A percentile compares a stretch with the other conserved stretches of the same genome.
phyloP scores from a whole-genome alignment of 345 rosid species.

The Zanthoxylum bungeanum region DNA sequence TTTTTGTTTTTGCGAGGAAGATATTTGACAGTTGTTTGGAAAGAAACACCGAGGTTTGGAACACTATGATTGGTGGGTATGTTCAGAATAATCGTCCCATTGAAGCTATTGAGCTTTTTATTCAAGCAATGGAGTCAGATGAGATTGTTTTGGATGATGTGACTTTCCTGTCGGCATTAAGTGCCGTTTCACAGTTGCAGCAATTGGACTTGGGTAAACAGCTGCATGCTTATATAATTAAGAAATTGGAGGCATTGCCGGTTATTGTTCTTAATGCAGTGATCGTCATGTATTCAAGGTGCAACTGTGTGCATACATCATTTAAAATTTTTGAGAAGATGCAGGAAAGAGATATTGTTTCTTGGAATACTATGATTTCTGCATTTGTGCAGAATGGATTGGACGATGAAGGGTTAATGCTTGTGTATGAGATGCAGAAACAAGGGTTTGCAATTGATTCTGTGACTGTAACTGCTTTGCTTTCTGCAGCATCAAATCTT shows the following conservation, averaged over 20 bases:
- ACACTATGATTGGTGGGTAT: slow-evolving; percentile 74
- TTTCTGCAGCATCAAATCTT: slow-evolving; percentile 88
- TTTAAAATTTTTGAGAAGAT: slow-evolving; percentile 63
- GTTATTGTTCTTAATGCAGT: slow-evolving; percentile 55
- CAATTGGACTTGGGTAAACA: slow-evolving; percentile 48
- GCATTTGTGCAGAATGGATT: slow-evolving; percentile 79
- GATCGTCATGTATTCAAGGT: slow-evolving; percentile 81
- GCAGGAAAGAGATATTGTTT: slow-evolving; percentile 68
- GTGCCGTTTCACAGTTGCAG: slow-evolving; percentile 73
- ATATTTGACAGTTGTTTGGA: slow-evolving; percentile 57
- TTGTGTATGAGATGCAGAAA: slow-evolving; percentile 80
- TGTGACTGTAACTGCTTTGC: slow-evolving; percentile 72
- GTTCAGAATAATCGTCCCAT: slow-evolving; percentile 45
- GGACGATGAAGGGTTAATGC: slow-evolving; percentile 84
- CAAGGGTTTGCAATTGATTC: slow-evolving; percentile 60
- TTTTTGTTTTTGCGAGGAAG: slow-evolving; percentile 53
- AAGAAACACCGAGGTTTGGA: slow-evolving; percentile 78
- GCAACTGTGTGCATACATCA: slow-evolving; percentile 55
- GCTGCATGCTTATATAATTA: slow-evolving; percentile 64
- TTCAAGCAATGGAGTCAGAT: slow-evolving; percentile 45
- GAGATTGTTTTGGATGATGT: slow-evolving; percentile 57
- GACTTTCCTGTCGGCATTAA: slow-evolving; percentile 58
- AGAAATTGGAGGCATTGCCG: slow-evolving; percentile 46
- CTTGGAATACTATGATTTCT: slow-evolving; percentile 88
- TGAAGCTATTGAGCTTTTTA: slow-evolving; percentile 58